Evolutionary conservation across 306 rosid species (phyloP), one percentile per base, ranked within the genome.

Genomic region (Quercus robur): DNA sequence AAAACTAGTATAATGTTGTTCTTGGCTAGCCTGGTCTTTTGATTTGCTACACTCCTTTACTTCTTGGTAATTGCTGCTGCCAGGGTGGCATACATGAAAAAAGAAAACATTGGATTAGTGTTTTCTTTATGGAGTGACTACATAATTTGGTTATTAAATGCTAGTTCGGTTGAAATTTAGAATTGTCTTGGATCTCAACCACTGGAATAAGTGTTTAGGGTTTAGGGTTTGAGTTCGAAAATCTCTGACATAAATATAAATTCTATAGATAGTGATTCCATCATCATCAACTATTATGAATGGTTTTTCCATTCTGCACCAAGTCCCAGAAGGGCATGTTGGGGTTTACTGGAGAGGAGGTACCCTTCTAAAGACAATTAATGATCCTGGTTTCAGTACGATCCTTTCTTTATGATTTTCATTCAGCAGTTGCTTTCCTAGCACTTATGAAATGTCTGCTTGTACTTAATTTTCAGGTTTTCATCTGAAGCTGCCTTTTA

Each of bases 331-430:
- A 86, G 99, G 99, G 19, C 97, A 93, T 79, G 99, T 93, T 6
- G 98, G 99, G 51, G 98, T 84, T 63, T 95, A 95, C 78, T 95
- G 98, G 99, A 89, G 90, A 83, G 98, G 99, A 76, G 99, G 99
- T 41, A 97, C 99, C 56, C 99, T 95, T 86, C 70, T 95, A 76
- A 85, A 91, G 46, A 83, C 84, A 12, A 86, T 93, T 71, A 87
- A 98, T 5, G 88, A 89, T 71, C 99, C 99, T 86, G 98, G 99
- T 95, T 55, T 19, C 2, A 15, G 5, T 9, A 30, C 28, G 4
- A 55, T 61, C 44, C 17, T 62, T 31, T 75, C 14, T 74, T 79
- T 76, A 31, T 70, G 44, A 25, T 4, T 75, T 78, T 26, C 62
- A 35, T 63, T 70, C 44, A 8, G 20, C 69, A 71, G 61, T 2